These are phyloP conservation scores for Oryza punctata DNA, from an alignment of 176 grass and related monocot species.

Conservation along the genomic window DNA sequence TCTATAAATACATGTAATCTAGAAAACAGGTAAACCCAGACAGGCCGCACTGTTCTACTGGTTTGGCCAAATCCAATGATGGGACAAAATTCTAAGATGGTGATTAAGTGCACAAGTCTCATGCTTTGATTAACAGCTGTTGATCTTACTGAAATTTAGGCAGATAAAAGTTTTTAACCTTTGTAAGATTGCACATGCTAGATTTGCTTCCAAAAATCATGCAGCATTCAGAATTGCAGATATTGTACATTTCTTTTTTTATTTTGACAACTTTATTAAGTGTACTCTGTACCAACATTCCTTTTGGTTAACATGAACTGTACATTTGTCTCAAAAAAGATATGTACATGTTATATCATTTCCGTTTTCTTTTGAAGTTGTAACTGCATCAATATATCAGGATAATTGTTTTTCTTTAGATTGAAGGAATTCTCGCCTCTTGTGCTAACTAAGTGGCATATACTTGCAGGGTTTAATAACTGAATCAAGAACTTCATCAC, in stretches of 20 bases:
- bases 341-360: not conserved
- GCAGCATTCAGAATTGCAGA: not conserved
- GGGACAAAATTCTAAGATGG: too few species aligned
- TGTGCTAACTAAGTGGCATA: slow-evolving; percentile 1
- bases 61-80: too few species aligned
- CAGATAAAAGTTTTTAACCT: not conserved
- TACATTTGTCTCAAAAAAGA: not conserved
- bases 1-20: too few species aligned
- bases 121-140: not conserved
- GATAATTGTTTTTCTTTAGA: not conserved
- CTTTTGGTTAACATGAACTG: not conserved
- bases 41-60: too few species aligned
- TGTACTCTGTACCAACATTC: not conserved
- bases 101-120: not conserved
- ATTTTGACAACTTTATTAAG: not conserved
- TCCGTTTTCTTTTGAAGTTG: not conserved
- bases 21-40: too few species aligned
- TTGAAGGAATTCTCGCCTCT: not conserved
- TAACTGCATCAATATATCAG: not conserved
- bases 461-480: slow-evolving; percentile 48
- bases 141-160: not conserved
- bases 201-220: not conserved
- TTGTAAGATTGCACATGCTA: not conserved
- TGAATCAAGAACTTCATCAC: slow-evolving; percentile 35
- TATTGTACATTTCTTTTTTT: not conserved